Evolutionary conservation across 345 rosid genomes (phyloP).

Genomic region (Citrus hindsii): DNA sequence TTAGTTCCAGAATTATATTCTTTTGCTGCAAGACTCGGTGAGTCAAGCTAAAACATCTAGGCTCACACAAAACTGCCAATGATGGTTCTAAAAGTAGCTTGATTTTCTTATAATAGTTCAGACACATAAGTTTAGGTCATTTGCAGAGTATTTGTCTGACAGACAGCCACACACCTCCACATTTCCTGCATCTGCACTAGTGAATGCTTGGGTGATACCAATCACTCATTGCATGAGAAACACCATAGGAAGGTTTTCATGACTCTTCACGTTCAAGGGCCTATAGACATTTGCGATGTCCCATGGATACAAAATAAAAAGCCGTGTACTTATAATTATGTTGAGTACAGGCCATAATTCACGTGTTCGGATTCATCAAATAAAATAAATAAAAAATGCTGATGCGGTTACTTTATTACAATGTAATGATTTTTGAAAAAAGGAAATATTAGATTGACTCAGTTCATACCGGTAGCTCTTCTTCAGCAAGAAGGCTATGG

Average conservation of each 20-base stretch:
- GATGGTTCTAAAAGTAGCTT: not conserved
- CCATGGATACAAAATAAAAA: not conserved
- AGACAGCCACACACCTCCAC: not conserved
- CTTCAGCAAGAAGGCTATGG: conserved; percentile 25
- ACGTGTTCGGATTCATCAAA: not conserved
- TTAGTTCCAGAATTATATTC: not conserved
- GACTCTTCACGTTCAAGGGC: not conserved
- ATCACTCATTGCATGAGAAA: not conserved
- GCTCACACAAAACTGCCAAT: not conserved
- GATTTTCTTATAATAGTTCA: not conserved
- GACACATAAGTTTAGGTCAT: not conserved
- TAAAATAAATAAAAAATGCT: not conserved
- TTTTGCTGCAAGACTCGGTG: not conserved
- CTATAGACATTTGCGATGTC: too few species aligned
- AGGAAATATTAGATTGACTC: not conserved
- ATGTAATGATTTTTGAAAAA: not conserved
- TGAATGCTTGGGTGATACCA: not conserved
- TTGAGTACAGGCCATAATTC: not conserved
- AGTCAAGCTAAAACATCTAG: not conserved
- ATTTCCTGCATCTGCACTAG: not conserved
- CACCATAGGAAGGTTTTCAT: not conserved
- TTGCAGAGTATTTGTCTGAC: not conserved
- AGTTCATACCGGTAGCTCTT: conserved; percentile 28
- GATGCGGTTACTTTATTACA: not conserved
- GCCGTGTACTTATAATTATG: not conserved